Evolutionary conservation across 2,329 filamentous ascomycete species (phyloP).

Genomic region (Cladophialophora exuberans): DNA sequence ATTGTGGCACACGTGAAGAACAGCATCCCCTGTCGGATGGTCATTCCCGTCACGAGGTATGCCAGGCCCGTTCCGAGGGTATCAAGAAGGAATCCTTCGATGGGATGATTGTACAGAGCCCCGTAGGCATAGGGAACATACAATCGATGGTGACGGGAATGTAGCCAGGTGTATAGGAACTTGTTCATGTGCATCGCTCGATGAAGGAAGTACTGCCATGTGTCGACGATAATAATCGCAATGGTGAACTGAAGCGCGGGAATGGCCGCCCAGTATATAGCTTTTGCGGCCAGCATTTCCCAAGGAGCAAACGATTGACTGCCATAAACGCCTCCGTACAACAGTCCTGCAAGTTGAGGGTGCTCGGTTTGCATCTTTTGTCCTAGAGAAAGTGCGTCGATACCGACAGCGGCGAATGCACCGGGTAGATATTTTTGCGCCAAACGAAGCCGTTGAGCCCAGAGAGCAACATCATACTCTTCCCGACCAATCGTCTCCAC

Average conservation of each 20-base stretch:
- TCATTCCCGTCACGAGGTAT: constrained; percentile 82
- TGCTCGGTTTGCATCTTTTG: constrained; percentile 73
- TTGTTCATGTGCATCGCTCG: constrained; percentile 97
- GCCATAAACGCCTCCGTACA: constrained; percentile 78
- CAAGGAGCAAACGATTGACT: constrained; percentile 78
- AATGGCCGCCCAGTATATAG: constrained; percentile 77
- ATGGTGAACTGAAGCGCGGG: constrained; percentile 76
- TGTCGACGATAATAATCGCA: constrained; percentile 80
- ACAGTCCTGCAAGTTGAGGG: constrained; percentile 72
- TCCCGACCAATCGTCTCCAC: constrained; percentile 75
- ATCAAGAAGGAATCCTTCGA: constrained; percentile 92
- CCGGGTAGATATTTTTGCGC: constrained; percentile 77
- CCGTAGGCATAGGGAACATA: constrained; percentile 98
- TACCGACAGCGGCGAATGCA: constrained; percentile 70
- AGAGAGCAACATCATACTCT: constrained; percentile 84
- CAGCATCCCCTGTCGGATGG: constrained; percentile 79
- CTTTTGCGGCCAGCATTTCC: constrained; percentile 75
- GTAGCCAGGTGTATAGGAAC: constrained; percentile 83
- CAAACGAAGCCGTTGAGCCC: constrained; percentile 80
- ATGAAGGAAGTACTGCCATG: constrained; percentile 98
- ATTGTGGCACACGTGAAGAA: constrained; percentile 89
- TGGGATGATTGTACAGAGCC: constrained; percentile 92
- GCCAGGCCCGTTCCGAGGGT: constrained; percentile 83
- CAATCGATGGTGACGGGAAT: constrained; percentile 92
- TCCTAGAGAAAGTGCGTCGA: constrained; percentile 76